These are phyloP conservation scores for Drechslerella coelobrocha DNA, from an alignment of 2,329 filamentous ascomycete species.

Conservation along the genomic window DNA sequence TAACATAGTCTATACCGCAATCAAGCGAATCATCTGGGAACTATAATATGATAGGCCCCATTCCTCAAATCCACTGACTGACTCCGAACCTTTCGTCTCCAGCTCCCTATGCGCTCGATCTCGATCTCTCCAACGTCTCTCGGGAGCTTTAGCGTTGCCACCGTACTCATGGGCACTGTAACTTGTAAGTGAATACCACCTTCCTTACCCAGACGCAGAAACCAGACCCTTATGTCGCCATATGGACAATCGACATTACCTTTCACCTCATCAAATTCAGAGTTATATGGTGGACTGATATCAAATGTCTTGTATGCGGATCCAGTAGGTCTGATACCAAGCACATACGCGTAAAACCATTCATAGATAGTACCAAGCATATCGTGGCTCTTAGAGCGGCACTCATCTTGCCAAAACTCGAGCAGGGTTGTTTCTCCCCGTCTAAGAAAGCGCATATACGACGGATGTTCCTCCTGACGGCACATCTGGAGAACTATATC, in stretches of 20 bases:
- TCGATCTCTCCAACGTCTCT: neutral
- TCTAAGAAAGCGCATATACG: constrained; percentile 62
- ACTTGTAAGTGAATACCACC: constrained; percentile 12
- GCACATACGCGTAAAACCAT: constrained; percentile 61
- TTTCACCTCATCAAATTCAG: constrained; percentile 59
- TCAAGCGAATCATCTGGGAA: neutral
- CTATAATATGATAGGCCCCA: constrained; percentile 11
- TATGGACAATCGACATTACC: constrained; percentile 59
- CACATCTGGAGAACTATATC: constrained; percentile 61
- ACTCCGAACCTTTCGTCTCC: constrained; percentile 8
- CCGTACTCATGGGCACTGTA: constrained; percentile 15
- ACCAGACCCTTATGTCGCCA: constrained; percentile 56
- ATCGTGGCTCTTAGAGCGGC: constrained; percentile 61
- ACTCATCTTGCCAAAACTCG: constrained; percentile 61
- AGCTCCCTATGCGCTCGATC: constrained; percentile 15
- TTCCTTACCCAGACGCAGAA: constrained; percentile 23
- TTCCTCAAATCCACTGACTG: constrained; percentile 10
- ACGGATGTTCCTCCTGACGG: constrained; percentile 62
- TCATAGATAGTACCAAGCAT: constrained; percentile 63
- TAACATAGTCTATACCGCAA: too few relatives aligned
- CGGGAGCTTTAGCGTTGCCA: constrained; percentile 12
- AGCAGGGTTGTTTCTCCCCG: constrained; percentile 60
- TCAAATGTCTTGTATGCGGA: constrained; percentile 60
- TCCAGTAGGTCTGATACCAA: constrained; percentile 58
- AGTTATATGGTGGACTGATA: constrained; percentile 58